Evolutionary conservation across 495 filamentous ascomycete genomes (phyloP).

Genomic region (Aspergillus panamensis): DNA sequence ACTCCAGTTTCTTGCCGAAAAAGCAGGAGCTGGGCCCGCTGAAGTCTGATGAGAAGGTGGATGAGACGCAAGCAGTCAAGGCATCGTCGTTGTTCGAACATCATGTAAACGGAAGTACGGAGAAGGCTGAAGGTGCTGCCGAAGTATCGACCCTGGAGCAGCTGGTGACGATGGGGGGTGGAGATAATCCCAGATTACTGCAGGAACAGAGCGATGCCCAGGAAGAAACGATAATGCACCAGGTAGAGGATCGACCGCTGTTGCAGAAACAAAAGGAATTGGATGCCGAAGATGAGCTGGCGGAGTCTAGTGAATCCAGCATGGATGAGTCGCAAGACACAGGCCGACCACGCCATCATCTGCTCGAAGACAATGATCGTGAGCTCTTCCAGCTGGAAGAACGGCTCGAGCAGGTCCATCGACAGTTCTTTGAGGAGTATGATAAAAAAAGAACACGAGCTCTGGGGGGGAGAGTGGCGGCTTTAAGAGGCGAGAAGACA

Average conservation of each 20-base stretch:
- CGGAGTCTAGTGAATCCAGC: slow-evolving; percentile 43
- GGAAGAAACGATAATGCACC: slow-evolving; percentile 78
- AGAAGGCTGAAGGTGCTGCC: slow-evolving; percentile 25
- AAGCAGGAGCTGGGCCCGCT: slow-evolving; percentile 62
- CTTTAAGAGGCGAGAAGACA: slow-evolving; percentile 53
- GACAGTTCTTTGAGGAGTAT: slow-evolving; percentile 78
- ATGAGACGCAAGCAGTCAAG: slow-evolving; percentile 18
- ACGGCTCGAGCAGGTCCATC: slow-evolving; percentile 71
- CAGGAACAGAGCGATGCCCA: slow-evolving; percentile 77
- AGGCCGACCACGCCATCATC: slow-evolving; percentile 62
- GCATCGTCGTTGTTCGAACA: slow-evolving; percentile 27
- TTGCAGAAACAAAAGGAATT: slow-evolving; percentile 83
- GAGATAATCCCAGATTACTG: slow-evolving; percentile 65
- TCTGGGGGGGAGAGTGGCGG: slow-evolving; percentile 56
- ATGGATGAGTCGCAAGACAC: slow-evolving; percentile 43
- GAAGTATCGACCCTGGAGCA: slow-evolving; percentile 65
- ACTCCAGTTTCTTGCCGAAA: slow-evolving; percentile 93
- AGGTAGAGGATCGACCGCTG: slow-evolving; percentile 82
- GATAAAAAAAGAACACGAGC: slow-evolving; percentile 48
- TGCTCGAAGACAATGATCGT: slow-evolving; percentile 78
- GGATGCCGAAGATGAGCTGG: slow-evolving; percentile 73
- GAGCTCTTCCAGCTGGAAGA: slow-evolving; percentile 73
- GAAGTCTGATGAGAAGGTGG: slow-evolving; percentile 18
- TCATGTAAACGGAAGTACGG: slow-evolving; percentile 35
- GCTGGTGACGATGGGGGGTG: slow-evolving; percentile 70